Percentiles rank a stretch among this genome's conserved stretches.
Evolutionary conservation across 2,329 filamentous ascomycete species (phyloP).

Genomic region (Fusarium floridanum): DNA sequence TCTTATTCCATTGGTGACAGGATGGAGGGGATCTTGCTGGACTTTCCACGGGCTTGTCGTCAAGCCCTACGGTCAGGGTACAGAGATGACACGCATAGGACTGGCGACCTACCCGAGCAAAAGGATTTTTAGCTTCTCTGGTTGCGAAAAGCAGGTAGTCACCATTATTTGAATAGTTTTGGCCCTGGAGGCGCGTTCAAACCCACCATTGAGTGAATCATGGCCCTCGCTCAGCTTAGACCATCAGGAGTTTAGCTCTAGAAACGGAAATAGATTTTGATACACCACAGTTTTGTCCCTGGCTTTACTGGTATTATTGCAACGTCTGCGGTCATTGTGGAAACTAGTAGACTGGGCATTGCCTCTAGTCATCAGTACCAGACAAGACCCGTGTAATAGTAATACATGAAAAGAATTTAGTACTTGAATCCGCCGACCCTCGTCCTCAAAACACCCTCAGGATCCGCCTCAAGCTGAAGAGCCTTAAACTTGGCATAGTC

Average conservation of each 20-base stretch:
- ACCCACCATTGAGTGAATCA: background rate
- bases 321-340: background rate
- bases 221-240: no score
- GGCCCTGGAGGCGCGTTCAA: background rate
- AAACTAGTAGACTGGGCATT: background rate
- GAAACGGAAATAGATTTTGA: background rate
- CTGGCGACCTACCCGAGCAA: background rate
- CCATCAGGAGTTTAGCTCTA: no score
- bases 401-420: background rate
- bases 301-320: background rate
- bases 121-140: background rate
- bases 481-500: constrained; percentile 5
- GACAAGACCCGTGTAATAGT: background rate
- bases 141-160: background rate
- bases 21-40: background rate
- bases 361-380: background rate
- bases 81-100: background rate
- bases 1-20: background rate
- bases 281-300: background rate
- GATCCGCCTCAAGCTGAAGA: background rate
- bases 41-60: background rate
- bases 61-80: background rate
- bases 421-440: constrained; percentile 7
- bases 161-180: background rate
- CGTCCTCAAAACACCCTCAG: background rate